Percentiles rank a stretch among this genome's conserved stretches.
Conservation (phyloP, 768 basidiomycete genomes). For the Suillus bovinus region DNA sequence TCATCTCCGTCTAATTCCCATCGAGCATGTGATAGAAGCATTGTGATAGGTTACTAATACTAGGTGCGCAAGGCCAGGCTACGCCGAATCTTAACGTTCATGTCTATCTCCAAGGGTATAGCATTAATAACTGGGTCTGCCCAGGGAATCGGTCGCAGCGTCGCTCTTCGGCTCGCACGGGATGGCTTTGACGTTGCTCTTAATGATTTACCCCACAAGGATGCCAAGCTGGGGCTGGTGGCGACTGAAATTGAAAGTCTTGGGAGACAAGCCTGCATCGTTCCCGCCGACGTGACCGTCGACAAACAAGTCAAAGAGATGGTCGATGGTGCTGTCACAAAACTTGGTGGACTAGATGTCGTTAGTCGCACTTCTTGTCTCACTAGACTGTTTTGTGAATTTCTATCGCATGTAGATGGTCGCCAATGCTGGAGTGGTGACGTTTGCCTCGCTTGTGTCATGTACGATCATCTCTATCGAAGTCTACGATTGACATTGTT, state of each 20-base stretch:
- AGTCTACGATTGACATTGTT: neutral
- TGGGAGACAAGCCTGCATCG: neutral
- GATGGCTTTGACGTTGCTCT: conserved; percentile 27
- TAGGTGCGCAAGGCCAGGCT: neutral
- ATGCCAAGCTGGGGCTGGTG: conserved; percentile 11
- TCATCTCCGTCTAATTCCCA: neutral
- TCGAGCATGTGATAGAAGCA: neutral
- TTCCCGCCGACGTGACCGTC: conserved; percentile 10
- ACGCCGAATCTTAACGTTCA: neutral
- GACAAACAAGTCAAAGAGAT: conserved; percentile 16
- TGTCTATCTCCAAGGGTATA: conserved; percentile 13
- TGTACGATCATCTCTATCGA: conserved; percentile 8
- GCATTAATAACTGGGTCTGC: conserved; percentile 24
- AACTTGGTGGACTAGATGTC: conserved; percentile 15
- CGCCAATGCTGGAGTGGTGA: conserved; percentile 26
- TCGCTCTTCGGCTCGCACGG: conserved; percentile 27
- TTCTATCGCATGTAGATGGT: conserved; percentile 20
- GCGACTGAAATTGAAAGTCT: neutral
- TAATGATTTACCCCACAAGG: conserved; percentile 5
- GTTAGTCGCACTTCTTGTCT: conserved; percentile 11
- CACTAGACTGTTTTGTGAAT: neutral
- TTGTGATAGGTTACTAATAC: too few species aligned
- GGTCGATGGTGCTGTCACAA: conserved; percentile 11
- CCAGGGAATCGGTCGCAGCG: conserved; percentile 24
- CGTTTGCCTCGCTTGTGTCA: conserved; percentile 4